Evolutionary conservation across 2,329 filamentous ascomycete species (phyloP), one percentile per base, ranked within the genome.

Genomic region (Diaporthe helianthi): DNA sequence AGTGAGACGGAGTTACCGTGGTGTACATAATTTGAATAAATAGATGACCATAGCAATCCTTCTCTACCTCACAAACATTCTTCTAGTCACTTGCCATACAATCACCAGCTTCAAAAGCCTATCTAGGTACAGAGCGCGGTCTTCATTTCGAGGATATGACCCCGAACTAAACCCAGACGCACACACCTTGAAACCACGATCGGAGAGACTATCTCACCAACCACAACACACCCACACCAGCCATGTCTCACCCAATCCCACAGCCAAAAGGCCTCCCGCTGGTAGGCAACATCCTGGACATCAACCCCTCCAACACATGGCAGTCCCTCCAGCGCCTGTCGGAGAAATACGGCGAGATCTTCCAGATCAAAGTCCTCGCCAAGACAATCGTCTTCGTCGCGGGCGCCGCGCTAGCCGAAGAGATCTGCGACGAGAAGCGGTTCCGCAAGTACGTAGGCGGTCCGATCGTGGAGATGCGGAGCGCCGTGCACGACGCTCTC

Each of bases 391-490:
- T 83, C 47, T 83, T 84, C 71, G 79, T 83, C 1, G 80, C 80
- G 0, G 77, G 78, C 63, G 80, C 79, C 5, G 79, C 80, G 0
- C 75, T 84, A 2, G 80, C 80, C 12, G 80, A 82, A 70, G 82
- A 83, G 68, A 63, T 83, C 2, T 86, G 84, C 73, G 84, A 87
- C 74, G 78, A 86, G 78, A 82, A 79, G 73, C 82, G 85, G 0
- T 87, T 87, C 75, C 83, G 84, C 68, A 87, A 87, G 73, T 86
- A 79, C 71, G 84, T 87, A 1, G 83, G 83, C 36, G 84, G 84
- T 0, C 84, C 85, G 4, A 79, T 87, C 63, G 81, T 85, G 63
- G 83, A 87, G 79, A 86, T 86, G 68, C 81, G 84, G 26, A 79
- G 80, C 33, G 77, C 82, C 7, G 84, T 86, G 12, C 80, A 87